Percentiles rank a stretch among this genome's conserved stretches.
Evolutionary conservation across 116 monocot genomes (phyloP).

Genomic region (Cymodocea nodosa): DNA sequence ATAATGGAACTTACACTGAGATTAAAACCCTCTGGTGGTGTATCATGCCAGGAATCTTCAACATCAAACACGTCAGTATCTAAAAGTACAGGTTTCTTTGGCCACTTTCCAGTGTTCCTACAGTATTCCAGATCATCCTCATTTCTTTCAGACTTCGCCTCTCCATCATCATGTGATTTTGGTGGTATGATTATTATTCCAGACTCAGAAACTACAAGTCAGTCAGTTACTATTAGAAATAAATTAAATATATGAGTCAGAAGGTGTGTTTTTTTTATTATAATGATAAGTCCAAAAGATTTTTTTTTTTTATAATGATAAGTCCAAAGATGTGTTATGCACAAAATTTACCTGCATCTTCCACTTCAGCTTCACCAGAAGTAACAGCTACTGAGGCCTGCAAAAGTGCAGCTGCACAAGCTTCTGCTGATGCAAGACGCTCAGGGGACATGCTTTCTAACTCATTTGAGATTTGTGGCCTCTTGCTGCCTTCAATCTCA

Average conservation of each 20-base stretch:
- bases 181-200: constrained; percentile 64
- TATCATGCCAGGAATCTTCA: constrained; percentile 88
- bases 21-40: constrained; percentile 78
- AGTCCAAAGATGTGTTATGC: neutral
- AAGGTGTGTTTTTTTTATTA: neutral
- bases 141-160: constrained; percentile 16
- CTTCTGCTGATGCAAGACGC: constrained; percentile 65
- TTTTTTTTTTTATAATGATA: too few relatives aligned
- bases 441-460: constrained; percentile 25
- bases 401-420: constrained; percentile 56
- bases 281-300: too few relatives aligned
- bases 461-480: constrained; percentile 6
- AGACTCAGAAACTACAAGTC: constrained; percentile 47
- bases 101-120: constrained; percentile 59
- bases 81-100: constrained; percentile 76
- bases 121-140: constrained; percentile 20
- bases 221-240: neutral
- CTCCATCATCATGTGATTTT: constrained; percentile 11
- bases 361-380: constrained; percentile 43
- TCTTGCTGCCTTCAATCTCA: neutral
- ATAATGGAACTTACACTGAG: constrained; percentile 36
- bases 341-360: constrained; percentile 46
- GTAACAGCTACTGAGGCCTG: constrained; percentile 50
- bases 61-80: constrained; percentile 80
- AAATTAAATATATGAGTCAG: neutral